These are phyloP conservation scores for Nicotiana knightiana DNA, from an alignment of 257 asterid genomes.

Conservation along the genomic window DNA sequence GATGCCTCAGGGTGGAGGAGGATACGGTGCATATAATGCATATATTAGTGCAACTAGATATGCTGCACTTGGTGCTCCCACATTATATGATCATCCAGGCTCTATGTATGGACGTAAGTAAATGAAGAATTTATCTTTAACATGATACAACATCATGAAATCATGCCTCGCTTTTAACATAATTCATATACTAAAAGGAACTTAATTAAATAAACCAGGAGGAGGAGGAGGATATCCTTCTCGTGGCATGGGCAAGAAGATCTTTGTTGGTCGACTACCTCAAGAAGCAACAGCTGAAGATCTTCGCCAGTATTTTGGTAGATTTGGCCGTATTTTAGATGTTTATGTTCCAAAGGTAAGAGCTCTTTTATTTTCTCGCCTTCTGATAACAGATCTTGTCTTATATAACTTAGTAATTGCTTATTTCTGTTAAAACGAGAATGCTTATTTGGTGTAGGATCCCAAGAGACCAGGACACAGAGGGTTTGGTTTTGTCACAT, in stretches of 20 bases:
- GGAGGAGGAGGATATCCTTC: slow-evolving; percentile 42
- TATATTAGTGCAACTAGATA: slow-evolving; percentile 92
- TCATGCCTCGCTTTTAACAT: neutral
- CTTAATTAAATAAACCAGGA: slow-evolving; percentile 14
- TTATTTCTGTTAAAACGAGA: neutral
- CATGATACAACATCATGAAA: neutral
- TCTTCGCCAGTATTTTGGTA: slow-evolving; percentile 90
- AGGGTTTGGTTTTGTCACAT: slow-evolving; percentile 98
- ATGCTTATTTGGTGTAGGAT: slow-evolving; percentile 47
- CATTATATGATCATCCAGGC: slow-evolving; percentile 74
- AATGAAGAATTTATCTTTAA: neutral
- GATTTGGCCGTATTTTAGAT: slow-evolving; percentile 92
- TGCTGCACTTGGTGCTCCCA: slow-evolving; percentile 97
- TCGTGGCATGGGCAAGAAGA: slow-evolving; percentile 93
- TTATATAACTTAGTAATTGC: neutral
- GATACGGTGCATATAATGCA: slow-evolving; percentile 97
- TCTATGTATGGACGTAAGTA: slow-evolving; percentile 86
- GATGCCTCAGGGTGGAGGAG: slow-evolving; percentile 61
- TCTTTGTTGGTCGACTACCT: slow-evolving; percentile 97
- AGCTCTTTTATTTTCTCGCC: slow-evolving; percentile 3
- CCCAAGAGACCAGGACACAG: slow-evolving; percentile 97
- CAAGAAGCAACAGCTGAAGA: slow-evolving; percentile 95
- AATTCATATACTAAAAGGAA: neutral
- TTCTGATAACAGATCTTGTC: neutral
- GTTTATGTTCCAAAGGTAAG: slow-evolving; percentile 95